Conservation (phyloP, 495 filamentous ascomycete genomes). For the Neohortaea acidophila region DNA sequence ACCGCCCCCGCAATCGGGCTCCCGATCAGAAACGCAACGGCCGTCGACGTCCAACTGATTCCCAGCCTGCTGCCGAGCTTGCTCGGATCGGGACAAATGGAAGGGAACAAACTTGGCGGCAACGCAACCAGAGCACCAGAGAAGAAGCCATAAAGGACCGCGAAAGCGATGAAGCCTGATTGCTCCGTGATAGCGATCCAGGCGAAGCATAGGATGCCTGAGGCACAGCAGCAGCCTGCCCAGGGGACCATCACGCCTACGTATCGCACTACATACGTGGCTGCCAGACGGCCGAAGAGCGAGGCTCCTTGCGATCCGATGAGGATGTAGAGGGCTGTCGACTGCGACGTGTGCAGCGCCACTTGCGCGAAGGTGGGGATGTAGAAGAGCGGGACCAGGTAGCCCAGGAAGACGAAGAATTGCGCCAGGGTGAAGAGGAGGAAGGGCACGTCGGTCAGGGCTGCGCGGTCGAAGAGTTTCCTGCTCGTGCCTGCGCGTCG, state of each 20-base stretch:
- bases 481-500: background rate
- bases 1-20: no score
- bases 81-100: no score
- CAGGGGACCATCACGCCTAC: slow-evolving; percentile 24
- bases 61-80: no score
- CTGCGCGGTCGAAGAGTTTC: slow-evolving; percentile 12
- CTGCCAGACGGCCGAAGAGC: slow-evolving; percentile 39
- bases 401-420: slow-evolving; percentile 41
- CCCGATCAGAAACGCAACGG: no score
- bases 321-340: slow-evolving; percentile 33
- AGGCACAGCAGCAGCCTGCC: slow-evolving; percentile 20
- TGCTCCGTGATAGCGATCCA: slow-evolving; percentile 39
- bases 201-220: slow-evolving; percentile 31
- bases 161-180: slow-evolving; percentile 38
- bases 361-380: slow-evolving; percentile 38
- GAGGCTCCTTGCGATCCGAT: slow-evolving; percentile 47
- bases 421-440: slow-evolving; percentile 12
- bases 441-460: slow-evolving; percentile 16
- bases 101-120: no score
- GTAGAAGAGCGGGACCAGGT: slow-evolving; percentile 51
- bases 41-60: no score
- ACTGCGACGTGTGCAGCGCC: slow-evolving; percentile 21
- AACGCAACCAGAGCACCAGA: slow-evolving; percentile 43
- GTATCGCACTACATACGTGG: slow-evolving; percentile 39
- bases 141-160: slow-evolving; percentile 46